Conservation (phyloP, 2,329 filamentous ascomycete species). For the Fusarium annulatum region DNA sequence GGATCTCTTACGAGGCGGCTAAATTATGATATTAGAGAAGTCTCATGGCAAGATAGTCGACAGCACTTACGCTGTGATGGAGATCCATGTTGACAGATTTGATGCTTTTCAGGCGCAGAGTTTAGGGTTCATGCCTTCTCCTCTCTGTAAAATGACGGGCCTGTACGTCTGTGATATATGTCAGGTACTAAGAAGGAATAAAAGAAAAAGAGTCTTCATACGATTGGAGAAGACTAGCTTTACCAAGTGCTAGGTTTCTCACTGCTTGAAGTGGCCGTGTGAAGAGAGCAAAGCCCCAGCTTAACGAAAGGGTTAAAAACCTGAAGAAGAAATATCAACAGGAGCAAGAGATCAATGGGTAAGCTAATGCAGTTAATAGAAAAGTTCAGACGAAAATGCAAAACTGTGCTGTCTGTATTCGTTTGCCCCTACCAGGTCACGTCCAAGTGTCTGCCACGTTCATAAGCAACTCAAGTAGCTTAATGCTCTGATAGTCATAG, state of each 20-base stretch:
- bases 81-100: neutral
- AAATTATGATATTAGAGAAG: neutral
- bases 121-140: neutral
- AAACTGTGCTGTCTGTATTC: neutral
- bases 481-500: neutral
- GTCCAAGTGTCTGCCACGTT: neutral
- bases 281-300: neutral
- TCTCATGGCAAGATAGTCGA: neutral
- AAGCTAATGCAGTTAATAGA: too few relatives aligned
- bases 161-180: fast-evolving
- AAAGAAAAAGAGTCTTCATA: neutral
- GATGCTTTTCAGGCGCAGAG: neutral
- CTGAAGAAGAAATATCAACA: neutral
- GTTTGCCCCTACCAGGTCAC: neutral
- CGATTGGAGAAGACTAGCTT: neutral
- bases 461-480: neutral
- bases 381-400: neutral
- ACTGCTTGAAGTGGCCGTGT: neutral
- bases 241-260: neutral
- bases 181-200: neutral
- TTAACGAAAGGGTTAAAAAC: neutral
- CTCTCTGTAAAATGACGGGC: neutral
- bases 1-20: neutral
- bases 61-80: neutral
- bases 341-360: neutral